Evolutionary conservation across 1,284 basidiomycete genomes (phyloP).

Genomic region (Ceratobasidium sp.): DNA sequence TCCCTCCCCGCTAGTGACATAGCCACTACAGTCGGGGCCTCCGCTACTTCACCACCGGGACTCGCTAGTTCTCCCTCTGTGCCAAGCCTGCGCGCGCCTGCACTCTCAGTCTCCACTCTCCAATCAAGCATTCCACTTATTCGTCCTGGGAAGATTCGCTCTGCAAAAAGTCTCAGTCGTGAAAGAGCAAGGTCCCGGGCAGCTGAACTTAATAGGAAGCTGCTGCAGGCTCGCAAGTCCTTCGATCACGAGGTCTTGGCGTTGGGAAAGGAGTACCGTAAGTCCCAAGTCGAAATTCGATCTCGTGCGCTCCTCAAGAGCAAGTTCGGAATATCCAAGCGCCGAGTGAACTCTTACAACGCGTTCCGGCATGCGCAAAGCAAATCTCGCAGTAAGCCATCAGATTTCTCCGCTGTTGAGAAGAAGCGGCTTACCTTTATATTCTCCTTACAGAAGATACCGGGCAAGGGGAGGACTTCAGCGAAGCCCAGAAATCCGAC

Average conservation of each 20-base stretch:
- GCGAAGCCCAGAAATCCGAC: not conserved
- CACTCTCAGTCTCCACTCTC: not conserved
- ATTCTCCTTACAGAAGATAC: no score
- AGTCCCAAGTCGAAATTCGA: not conserved
- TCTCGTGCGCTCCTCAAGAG: not conserved
- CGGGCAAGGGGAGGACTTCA: not conserved
- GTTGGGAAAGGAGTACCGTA: slow-evolving; percentile 17
- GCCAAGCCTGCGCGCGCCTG: no score
- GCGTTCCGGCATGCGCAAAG: slow-evolving; percentile 10
- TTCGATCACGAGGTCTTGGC: not conserved
- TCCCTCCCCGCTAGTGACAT: not conserved
- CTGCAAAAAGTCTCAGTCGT: not conserved
- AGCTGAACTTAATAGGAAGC: not conserved
- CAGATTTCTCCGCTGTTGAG: no score
- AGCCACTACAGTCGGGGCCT: not conserved
- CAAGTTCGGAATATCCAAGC: not conserved
- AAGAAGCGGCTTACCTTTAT: no score
- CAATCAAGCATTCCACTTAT: not conserved
- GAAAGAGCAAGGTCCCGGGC: not conserved
- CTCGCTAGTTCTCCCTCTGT: not conserved
- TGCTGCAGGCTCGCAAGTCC: not conserved
- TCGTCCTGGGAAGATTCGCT: not conserved
- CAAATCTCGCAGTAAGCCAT: not conserved
- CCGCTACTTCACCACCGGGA: not conserved
- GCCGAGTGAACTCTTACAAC: not conserved